Percentiles rank a stretch among this genome's conserved stretches.
phyloP scores from a whole-genome alignment of 2,329 filamentous ascomycete species.

The Neofusicoccum sp. region DNA sequence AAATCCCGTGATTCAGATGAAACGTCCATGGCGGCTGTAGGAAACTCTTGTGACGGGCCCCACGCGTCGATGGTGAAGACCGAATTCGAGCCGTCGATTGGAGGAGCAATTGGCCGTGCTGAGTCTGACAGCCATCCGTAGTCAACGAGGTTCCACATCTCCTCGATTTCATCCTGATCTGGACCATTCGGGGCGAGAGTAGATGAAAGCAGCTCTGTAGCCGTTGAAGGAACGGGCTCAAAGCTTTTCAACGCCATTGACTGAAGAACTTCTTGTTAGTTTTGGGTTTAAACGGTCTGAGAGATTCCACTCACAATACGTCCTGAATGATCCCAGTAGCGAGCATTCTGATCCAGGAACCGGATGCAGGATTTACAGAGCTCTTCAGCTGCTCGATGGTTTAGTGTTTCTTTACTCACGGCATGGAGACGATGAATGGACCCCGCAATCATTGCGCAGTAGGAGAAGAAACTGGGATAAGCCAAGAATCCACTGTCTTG shows the following conservation, averaged over 20 bases:
- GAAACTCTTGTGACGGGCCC: background rate
- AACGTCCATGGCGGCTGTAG: background rate
- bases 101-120: background rate
- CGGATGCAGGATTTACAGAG: background rate
- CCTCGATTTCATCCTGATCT: background rate
- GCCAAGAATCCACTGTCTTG: slow-evolving; percentile 26
- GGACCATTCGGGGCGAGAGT: background rate
- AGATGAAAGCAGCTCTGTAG: background rate
- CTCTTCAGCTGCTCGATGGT: background rate
- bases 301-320: slow-evolving; percentile 3
- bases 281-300: background rate
- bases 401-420: background rate
- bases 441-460: slow-evolving; percentile 36
- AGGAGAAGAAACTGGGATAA: slow-evolving; percentile 37
- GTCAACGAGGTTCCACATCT: background rate
- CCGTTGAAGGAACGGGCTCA: background rate
- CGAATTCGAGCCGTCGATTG: background rate
- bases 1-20: background rate
- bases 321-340: slow-evolving; percentile 13
- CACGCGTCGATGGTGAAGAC: background rate
- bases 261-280: background rate
- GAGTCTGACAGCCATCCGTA: slow-evolving; percentile 7
- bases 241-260: background rate
- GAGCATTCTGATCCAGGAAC: slow-evolving; percentile 1
- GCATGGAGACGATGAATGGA: slow-evolving; percentile 22